A percentile compares a stretch with the other conserved stretches of the same genome.
These are phyloP conservation scores for Xylariomycetidae sp. DNA, from an alignment of 2,329 filamentous ascomycete genomes.

Conservation along the genomic window DNA sequence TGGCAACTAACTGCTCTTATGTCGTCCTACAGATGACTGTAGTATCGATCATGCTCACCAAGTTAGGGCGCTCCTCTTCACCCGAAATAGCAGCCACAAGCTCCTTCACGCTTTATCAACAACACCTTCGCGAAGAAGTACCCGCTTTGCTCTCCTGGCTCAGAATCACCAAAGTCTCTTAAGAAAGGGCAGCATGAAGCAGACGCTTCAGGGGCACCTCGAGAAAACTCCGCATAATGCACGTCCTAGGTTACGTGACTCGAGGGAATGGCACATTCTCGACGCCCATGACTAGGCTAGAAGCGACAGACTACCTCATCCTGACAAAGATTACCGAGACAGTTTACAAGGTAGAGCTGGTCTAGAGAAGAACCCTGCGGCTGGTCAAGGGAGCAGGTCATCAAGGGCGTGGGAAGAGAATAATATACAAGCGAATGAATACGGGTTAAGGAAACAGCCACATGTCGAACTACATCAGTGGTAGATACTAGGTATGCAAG, in stretches of 20 bases:
- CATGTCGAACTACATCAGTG: too few species aligned
- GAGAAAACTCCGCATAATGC: conserved; percentile 37
- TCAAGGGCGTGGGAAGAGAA: too few species aligned
- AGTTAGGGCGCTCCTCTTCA: conserved; percentile 34
- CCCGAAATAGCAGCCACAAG: conserved; percentile 14
- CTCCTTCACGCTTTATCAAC: conserved; percentile 32
- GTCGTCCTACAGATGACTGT: conserved; percentile 28
- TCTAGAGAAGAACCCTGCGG: not conserved
- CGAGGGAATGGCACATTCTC: conserved; percentile 32
- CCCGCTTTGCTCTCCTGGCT: conserved; percentile 30
- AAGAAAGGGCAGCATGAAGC: conserved; percentile 32
- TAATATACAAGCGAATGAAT: too few species aligned
- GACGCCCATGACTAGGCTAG: conserved; percentile 21
- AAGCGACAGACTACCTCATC: not conserved
- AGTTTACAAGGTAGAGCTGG: not conserved
- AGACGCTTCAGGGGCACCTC: conserved; percentile 42
- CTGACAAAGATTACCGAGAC: not conserved
- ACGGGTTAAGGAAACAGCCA: too few species aligned
- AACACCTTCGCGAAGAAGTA: conserved; percentile 36
- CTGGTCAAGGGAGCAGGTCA: too few species aligned
- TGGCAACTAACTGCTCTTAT: not conserved
- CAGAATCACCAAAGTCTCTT: conserved; percentile 34
- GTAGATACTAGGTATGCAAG: too few species aligned
- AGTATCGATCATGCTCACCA: conserved; percentile 31
- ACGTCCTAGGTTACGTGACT: conserved; percentile 31